Percentiles rank a stretch among this genome's conserved stretches.
phyloP scores from a whole-genome alignment of 345 rosid genomes.

The Cardiospermum halicacabum region DNA sequence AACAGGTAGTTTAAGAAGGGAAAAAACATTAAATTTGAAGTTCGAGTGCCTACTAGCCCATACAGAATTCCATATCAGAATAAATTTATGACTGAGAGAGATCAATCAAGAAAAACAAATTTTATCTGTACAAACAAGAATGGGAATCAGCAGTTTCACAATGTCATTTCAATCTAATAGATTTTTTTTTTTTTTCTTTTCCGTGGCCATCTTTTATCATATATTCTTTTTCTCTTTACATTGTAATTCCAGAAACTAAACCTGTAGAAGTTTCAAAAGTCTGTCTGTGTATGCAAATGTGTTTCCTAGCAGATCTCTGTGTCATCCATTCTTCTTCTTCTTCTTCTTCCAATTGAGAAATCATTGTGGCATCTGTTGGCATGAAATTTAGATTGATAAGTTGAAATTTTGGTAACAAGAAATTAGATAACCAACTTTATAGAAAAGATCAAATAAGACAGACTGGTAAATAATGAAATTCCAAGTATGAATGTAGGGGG shows the following conservation, averaged over 20 bases:
- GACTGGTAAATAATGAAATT: too few species aligned
- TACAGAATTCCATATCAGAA: slow-evolving; percentile 5
- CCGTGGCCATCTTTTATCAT: slow-evolving; percentile 12
- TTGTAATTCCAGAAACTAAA: slow-evolving; percentile 25
- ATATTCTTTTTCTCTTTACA: slow-evolving; percentile 34
- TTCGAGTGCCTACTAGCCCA: slow-evolving; percentile 2
- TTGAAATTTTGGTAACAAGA: neutral
- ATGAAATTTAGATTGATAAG: neutral
- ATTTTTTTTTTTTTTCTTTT: slow-evolving; percentile 12
- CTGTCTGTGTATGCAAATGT: slow-evolving; percentile 24
- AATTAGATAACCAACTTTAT: neutral
- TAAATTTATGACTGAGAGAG: slow-evolving; percentile 22
- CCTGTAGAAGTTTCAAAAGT: slow-evolving; percentile 14
- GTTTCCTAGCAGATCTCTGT: slow-evolving; percentile 10
- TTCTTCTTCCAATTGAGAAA: slow-evolving; percentile 14
- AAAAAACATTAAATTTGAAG: neutral
- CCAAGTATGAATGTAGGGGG: too few species aligned
- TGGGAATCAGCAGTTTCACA: slow-evolving; percentile 15
- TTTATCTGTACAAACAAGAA: slow-evolving; percentile 39
- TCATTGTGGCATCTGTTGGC: slow-evolving; percentile 25
- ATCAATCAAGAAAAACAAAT: slow-evolving; percentile 11
- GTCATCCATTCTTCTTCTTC: slow-evolving; percentile 13
- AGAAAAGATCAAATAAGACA: neutral
- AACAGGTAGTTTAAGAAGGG: neutral
- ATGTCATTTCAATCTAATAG: slow-evolving; percentile 21